phyloP scores from a whole-genome alignment of 1,284 basidiomycete genomes.

The Marasmius tenuissimus region DNA sequence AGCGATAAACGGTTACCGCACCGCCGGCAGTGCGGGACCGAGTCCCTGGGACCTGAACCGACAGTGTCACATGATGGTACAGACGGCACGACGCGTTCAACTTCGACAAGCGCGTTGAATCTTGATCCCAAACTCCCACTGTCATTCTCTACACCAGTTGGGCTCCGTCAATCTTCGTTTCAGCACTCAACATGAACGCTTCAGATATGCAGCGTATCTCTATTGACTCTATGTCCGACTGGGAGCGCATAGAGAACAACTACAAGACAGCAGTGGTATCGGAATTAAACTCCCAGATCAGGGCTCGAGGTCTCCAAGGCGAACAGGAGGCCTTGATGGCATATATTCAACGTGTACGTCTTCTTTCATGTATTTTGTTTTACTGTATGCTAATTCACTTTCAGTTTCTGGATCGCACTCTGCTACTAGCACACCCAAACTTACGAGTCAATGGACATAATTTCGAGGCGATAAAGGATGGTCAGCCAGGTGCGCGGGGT shows the following conservation, averaged over 20 bases:
- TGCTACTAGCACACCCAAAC: constrained; percentile 67
- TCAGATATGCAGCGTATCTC: constrained; percentile 62
- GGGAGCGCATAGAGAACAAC: constrained; percentile 55
- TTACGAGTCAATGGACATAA: constrained; percentile 79
- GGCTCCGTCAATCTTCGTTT: background rate
- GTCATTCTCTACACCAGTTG: background rate
- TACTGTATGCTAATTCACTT: constrained; percentile 6
- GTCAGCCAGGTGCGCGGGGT: constrained; percentile 46
- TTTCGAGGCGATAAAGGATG: constrained; percentile 62
- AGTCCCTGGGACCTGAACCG: too few species aligned
- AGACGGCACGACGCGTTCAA: too few species aligned
- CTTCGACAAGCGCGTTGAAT: too few species aligned
- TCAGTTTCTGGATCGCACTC: constrained; percentile 62
- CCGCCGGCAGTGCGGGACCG: too few species aligned
- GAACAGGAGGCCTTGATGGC: constrained; percentile 47
- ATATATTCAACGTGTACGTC: constrained; percentile 49
- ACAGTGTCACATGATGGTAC: too few species aligned
- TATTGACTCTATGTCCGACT: constrained; percentile 60
- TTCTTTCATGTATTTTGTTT: background rate
- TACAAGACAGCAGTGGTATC: constrained; percentile 45
- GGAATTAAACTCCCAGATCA: constrained; percentile 40
- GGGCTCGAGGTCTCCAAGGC: constrained; percentile 20
- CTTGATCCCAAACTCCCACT: background rate
- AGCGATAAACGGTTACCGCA: too few species aligned
- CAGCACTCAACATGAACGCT: background rate